Evolutionary conservation across 129 eudicot genomes (phyloP), one percentile per base, ranked within the genome.

Genomic region (Ambrosia artemisiifolia): DNA sequence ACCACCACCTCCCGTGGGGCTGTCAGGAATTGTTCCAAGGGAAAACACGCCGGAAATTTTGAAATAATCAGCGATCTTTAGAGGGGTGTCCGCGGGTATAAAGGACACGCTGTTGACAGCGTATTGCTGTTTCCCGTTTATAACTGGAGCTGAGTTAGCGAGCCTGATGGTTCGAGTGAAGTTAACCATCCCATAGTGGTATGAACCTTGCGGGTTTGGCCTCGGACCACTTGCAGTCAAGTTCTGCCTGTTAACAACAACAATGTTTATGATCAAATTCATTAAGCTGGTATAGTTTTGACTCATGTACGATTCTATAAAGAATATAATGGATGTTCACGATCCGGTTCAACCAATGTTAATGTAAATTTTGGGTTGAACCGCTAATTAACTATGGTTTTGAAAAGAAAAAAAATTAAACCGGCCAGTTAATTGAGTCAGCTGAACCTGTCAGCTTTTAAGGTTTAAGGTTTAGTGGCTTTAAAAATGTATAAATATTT

Each of bases 201-300:
- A 90, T 1, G 96, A 90, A 9, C 96, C 96, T 79, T 90, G 96
- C 13, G 93, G 90, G 73, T 90, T 90, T 1, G 96, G 96, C 66
- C 96, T 83, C 5, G 96, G 94, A 49, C 94, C 96, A 85, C 89
- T 90, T 7, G 96, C 96, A 7, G 96, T 81, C 55, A 90, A 73
- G 75, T 90, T 87, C 74, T 82, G 87, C 82, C 95, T 88, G 67
- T 20, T 42, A 3, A 75, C 42, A 63, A n/a, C 62, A 55, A 19
- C 62, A 55, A 55, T 55, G 61, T 38, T 38, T 38, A 5, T 38
- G 8, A 38, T 8, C 7, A 38, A n/a, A n/a, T n/a, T n/a, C n/a
- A 3, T 35, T 35, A 24, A 24, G 28, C 1, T 24, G 28, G 28
- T 24, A 0, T 24, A 24, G 28, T 24, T 24, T 24, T 24, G 1